These are phyloP conservation scores for Aspergillus ochraceoroseus DNA, from an alignment of 2,329 filamentous ascomycete genomes.

Conservation along the genomic window DNA sequence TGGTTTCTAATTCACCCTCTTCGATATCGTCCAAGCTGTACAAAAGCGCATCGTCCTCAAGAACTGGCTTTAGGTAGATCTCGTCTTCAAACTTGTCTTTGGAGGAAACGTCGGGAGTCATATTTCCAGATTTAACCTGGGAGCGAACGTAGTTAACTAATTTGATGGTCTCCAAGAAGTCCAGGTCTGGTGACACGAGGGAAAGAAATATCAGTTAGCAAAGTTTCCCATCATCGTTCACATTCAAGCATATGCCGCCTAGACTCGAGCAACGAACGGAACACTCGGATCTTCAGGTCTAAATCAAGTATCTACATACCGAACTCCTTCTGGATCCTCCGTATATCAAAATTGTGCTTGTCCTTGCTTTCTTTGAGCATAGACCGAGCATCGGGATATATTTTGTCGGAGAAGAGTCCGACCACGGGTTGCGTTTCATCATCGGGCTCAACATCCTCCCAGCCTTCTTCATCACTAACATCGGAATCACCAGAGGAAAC, in stretches of 20 bases:
- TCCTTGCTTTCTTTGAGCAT: conserved; percentile 68
- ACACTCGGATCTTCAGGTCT: conserved; percentile 8
- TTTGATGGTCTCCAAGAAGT: conserved; percentile 69
- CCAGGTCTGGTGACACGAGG: conserved; percentile 50
- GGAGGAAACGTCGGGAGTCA: conserved; percentile 54
- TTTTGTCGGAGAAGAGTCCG: conserved; percentile 63
- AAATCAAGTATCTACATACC: conserved; percentile 37
- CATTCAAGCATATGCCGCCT: conserved; percentile 12
- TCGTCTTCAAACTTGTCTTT: conserved; percentile 67
- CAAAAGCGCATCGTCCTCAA: conserved; percentile 85
- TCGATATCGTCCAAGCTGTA: conserved; percentile 78
- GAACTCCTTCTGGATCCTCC: conserved; percentile 52
- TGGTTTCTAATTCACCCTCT: conserved; percentile 30
- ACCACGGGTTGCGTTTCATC: conserved; percentile 59
- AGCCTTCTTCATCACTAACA: conserved; percentile 49
- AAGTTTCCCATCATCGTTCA: not conserved
- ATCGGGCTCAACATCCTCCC: conserved; percentile 59
- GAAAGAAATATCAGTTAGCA: conserved; percentile 19
- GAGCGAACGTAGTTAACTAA: conserved; percentile 64
- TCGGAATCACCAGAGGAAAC: conserved; percentile 43
- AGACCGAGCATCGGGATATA: conserved; percentile 58
- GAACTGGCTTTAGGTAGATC: conserved; percentile 71
- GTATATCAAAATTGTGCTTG: conserved; percentile 62
- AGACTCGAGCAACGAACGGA: conserved; percentile 10
- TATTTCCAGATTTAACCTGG: conserved; percentile 45